Percentiles rank a stretch among this genome's conserved stretches.
Evolutionary conservation across 257 asterid genomes (phyloP).

Genomic region (Cordia subcordata): DNA sequence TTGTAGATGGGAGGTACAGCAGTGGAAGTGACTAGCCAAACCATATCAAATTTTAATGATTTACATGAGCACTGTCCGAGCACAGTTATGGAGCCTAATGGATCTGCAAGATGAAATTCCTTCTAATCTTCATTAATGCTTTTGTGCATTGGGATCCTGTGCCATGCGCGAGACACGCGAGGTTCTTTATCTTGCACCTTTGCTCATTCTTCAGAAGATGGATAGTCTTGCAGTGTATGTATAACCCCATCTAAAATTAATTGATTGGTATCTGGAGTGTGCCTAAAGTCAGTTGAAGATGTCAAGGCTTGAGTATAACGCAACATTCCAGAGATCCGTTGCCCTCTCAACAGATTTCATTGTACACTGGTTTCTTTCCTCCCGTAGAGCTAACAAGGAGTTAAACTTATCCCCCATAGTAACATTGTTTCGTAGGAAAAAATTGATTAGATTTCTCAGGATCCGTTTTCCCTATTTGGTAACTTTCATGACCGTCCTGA

Average conservation of each 20-base stretch:
- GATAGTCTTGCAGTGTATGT: slow-evolving; percentile 22
- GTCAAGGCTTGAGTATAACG: slow-evolving; percentile 12
- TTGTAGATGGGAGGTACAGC: slow-evolving; percentile 62
- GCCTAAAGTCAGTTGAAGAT: slow-evolving; percentile 25
- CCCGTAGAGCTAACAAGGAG: slow-evolving; percentile 28
- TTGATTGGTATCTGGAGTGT: slow-evolving; percentile 16
- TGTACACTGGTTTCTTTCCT: slow-evolving; percentile 20
- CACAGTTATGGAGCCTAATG: slow-evolving; percentile 31
- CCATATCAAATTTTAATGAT: slow-evolving; percentile 8
- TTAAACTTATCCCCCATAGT: slow-evolving; percentile 26
- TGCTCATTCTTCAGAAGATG: slow-evolving; percentile 25
- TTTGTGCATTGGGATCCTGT: slow-evolving; percentile 40
- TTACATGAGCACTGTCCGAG: slow-evolving; percentile 18
- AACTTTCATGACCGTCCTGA: slow-evolving; percentile 5
- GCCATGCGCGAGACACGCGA: slow-evolving; percentile 35
- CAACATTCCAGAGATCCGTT: slow-evolving; percentile 20
- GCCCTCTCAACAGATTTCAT: slow-evolving; percentile 24
- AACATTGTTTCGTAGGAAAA: slow-evolving; percentile 28
- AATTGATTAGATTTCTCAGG: slow-evolving; percentile 35
- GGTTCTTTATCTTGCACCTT: slow-evolving; percentile 23
- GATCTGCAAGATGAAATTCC: slow-evolving; percentile 21
- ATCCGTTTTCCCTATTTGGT: slow-evolving; percentile 4
- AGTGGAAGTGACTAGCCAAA: slow-evolving; percentile 74
- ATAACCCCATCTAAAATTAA: slow-evolving; percentile 25
- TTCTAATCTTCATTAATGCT: slow-evolving; percentile 14